Evolutionary conservation across 1,139 yeast species (phyloP).

Genomic region (Blastobotrys raffinosifermentans): DNA sequence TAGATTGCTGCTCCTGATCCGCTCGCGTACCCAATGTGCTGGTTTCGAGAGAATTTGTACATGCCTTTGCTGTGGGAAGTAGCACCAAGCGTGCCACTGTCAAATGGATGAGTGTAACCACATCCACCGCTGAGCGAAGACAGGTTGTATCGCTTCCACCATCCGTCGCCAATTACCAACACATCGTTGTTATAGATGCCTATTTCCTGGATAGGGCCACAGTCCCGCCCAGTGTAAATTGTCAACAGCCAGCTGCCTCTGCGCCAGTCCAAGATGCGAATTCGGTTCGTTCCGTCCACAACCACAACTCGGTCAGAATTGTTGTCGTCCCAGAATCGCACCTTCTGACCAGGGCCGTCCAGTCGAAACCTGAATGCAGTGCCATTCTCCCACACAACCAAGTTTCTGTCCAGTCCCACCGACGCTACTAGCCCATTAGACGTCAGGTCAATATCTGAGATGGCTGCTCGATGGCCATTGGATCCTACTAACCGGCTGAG

Average conservation of each 20-base stretch:
- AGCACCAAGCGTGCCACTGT: constrained; percentile 14
- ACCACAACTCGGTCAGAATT: constrained; percentile 31
- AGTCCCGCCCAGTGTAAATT: constrained; percentile 23
- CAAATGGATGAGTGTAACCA: constrained; percentile 24
- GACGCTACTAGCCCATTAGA: constrained; percentile 30
- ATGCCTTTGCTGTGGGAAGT: neutral
- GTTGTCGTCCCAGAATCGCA: constrained; percentile 32
- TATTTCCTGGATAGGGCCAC: constrained; percentile 26
- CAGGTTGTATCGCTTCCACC: constrained; percentile 32
- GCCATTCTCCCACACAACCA: constrained; percentile 30
- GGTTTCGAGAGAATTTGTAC: neutral
- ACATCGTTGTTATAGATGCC: constrained; percentile 25
- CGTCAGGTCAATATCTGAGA: constrained; percentile 32
- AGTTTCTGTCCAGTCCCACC: constrained; percentile 31
- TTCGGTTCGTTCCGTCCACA: constrained; percentile 30
- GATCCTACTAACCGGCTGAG: constrained; percentile 17
- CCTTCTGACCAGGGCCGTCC: constrained; percentile 26
- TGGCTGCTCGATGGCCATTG: constrained; percentile 26
- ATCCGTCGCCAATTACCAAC: constrained; percentile 33
- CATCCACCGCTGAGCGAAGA: constrained; percentile 23
- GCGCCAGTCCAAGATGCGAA: constrained; percentile 33
- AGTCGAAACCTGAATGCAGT: constrained; percentile 16
- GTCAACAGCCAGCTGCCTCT: constrained; percentile 29
- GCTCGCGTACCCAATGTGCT: neutral
- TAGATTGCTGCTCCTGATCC: neutral